Percentiles rank a stretch among this genome's conserved stretches.
Evolutionary conservation across 176 grass and related monocot genomes (phyloP).

Genomic region (Avena insularis): DNA sequence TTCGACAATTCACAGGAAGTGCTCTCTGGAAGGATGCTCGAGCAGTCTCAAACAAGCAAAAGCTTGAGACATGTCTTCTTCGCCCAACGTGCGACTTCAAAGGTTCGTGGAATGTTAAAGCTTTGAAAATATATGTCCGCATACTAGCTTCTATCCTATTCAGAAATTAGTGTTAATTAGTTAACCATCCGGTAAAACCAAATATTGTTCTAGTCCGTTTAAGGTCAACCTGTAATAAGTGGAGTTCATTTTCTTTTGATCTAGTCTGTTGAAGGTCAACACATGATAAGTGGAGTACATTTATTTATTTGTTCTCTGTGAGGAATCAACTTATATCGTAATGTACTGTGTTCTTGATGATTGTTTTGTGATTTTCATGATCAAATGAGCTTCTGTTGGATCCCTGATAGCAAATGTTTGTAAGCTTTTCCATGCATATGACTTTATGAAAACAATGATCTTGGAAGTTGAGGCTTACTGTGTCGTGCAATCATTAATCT

Average conservation of each 20-base stretch:
- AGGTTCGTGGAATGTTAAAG: conserved; percentile 60
- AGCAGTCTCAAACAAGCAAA: conserved; percentile 77
- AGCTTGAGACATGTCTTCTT: conserved; percentile 84
- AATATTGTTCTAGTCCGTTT: background rate
- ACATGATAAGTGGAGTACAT: conserved; percentile 10
- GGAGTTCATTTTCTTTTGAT: too few species aligned
- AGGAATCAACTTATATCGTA: background rate
- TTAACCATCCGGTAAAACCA: conserved; percentile 17
- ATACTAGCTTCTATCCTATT: background rate
- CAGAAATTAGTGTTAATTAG: conserved; percentile 31
- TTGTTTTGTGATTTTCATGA: background rate
- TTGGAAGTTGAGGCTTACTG: conserved; percentile 11
- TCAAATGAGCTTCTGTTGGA: conserved; percentile 14
- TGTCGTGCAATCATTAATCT: conserved; percentile 24
- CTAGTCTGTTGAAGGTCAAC: background rate
- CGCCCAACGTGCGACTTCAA: conserved; percentile 83
- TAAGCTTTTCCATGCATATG: conserved; percentile 7
- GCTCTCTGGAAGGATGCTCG: conserved; percentile 54
- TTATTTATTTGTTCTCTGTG: conserved; percentile 8
- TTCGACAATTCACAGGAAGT: conserved; percentile 64
- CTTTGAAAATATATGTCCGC: background rate
- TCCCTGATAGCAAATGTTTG: background rate
- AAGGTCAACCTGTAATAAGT: too few species aligned
- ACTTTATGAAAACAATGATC: conserved; percentile 19
- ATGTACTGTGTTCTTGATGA: background rate